Conservation (phyloP, 192 early-diverging fungal species). For the Coemansia sp. region DNA sequence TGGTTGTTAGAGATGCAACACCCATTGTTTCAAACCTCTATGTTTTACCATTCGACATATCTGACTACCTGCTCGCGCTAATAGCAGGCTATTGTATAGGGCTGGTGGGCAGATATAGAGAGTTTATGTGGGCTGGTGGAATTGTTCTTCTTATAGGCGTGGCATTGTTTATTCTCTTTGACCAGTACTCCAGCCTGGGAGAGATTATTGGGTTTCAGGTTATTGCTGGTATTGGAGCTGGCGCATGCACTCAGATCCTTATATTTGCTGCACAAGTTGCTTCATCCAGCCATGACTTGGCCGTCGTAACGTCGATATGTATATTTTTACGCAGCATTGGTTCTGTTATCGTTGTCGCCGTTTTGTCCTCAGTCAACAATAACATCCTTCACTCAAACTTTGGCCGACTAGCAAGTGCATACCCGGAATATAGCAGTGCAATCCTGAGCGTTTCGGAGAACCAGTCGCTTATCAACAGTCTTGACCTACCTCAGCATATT, state of each 20-base stretch:
- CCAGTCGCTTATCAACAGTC: slow-evolving; percentile 41
- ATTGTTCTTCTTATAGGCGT: slow-evolving; percentile 62
- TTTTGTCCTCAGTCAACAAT: slow-evolving; percentile 63
- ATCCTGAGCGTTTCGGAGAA: slow-evolving; percentile 51
- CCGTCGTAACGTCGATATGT: slow-evolving; percentile 63
- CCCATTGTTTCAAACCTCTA: slow-evolving; percentile 73
- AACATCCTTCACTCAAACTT: slow-evolving; percentile 52
- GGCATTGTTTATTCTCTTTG: slow-evolving; percentile 62
- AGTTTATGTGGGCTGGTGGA: slow-evolving; percentile 65
- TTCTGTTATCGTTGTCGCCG: slow-evolving; percentile 60
- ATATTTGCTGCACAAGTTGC: slow-evolving; percentile 69
- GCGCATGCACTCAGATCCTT: slow-evolving; percentile 69
- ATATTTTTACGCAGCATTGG: slow-evolving; percentile 69
- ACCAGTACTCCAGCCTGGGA: slow-evolving; percentile 47
- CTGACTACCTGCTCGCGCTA: slow-evolving; percentile 62
- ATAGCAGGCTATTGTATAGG: slow-evolving; percentile 62
- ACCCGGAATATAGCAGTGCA: slow-evolving; percentile 40
- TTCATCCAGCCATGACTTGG: slow-evolving; percentile 62
- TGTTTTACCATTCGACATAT: slow-evolving; percentile 73
- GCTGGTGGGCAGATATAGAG: slow-evolving; percentile 58
- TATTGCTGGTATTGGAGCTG: slow-evolving; percentile 70
- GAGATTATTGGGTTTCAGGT: slow-evolving; percentile 65
- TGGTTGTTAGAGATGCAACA: slow-evolving; percentile 46
- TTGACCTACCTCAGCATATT: slow-evolving; percentile 39
- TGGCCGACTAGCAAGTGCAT: slow-evolving; percentile 19